phyloP scores from a whole-genome alignment of 768 basidiomycete species.

The Tephrocybe sp. region DNA sequence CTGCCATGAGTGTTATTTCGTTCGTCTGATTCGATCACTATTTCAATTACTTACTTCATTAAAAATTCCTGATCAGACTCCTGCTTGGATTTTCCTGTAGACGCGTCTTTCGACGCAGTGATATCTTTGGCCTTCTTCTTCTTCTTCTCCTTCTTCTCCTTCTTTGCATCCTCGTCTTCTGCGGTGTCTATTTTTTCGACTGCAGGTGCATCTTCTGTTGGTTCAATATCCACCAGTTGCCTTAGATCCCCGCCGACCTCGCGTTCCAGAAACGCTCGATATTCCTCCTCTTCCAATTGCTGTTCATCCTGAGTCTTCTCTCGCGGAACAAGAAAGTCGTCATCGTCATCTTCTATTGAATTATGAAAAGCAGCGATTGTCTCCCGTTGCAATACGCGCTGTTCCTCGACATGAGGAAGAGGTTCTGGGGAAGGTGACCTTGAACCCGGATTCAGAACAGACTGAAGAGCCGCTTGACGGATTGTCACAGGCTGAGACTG shows the following conservation, averaged over 20 bases:
- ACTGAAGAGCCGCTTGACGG: conserved; percentile 69
- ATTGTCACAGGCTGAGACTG: conserved; percentile 75
- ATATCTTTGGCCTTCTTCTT: conserved; percentile 34
- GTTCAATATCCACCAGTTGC: conserved; percentile 62
- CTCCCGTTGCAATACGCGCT: conserved; percentile 71
- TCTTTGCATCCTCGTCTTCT: conserved; percentile 30
- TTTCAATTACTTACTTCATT: conserved; percentile 82
- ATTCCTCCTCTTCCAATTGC: conserved; percentile 82
- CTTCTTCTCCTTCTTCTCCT: conserved; percentile 51
- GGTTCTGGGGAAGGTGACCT: conserved; percentile 60
- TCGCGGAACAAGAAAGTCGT: conserved; percentile 66
- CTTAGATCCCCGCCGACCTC: conserved; percentile 79
- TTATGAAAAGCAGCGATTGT: conserved; percentile 82
- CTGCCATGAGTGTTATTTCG: conserved; percentile 41
- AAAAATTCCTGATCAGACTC: conserved; percentile 86
- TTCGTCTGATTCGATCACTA: too few species aligned
- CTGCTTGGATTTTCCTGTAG: conserved; percentile 42
- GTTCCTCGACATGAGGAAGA: conserved; percentile 70
- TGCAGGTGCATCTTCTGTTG: conserved; percentile 8
- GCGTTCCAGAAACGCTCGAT: conserved; percentile 75
- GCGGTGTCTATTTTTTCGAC: conserved; percentile 22
- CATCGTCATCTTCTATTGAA: conserved; percentile 35
- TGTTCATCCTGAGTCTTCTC: conserved; percentile 79
- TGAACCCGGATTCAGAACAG: conserved; percentile 52
- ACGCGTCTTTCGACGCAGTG: conserved; percentile 28